Base-by-base conservation (phyloP, 495 filamentous ascomycete genomes). In the Tetracladium setigerum region DNA sequence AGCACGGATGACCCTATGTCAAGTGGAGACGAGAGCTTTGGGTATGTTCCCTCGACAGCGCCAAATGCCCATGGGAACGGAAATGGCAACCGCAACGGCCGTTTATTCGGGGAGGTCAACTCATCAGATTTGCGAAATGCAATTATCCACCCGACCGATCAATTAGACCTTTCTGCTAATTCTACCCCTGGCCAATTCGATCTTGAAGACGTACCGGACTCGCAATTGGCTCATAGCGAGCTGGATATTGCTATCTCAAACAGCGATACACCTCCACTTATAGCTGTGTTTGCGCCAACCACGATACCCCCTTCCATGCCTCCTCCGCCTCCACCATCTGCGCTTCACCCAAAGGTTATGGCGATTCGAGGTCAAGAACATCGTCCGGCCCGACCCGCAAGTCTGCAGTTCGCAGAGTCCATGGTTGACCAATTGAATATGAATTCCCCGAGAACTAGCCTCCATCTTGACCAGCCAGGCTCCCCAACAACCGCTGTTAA, bases 41-140 rank as follows among this genome's bases (percentile, higher is more conserved):
- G 73, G 64, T 43, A 41, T 17, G 38, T 53, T 16, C 22, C 22
- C 22, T 27, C 14, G 36, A 11, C 46, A 16, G 32, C 38, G 46
- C 35, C 27, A 36, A 11, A 64, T 66, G 41, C 79, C 9, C 18
- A 30, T 17, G 34, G 18, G 5, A 47, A 55, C 19, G 43, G 43
- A 11, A 27, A 30, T 17, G 34, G 18, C 11, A 47, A 55, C 19
- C 44, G 43, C 2, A 50, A 49, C 19, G 48, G 44, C 19, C 47
- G 82, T 24, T 70, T 95, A 3, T 95, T 91, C 66, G 89, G 89
- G 0, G 88, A 95, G 62, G 82, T 95, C 5, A 79, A 78, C 19
- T 61, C 70, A 11, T 87, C 87, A 6, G 82, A 77, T 10, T 60
- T 92, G 3, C 73, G 77, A 16, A 90, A 83, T 63, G 67, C 67